phyloP scores from a whole-genome alignment of 1,284 basidiomycete species.

The Inonotus obliquus region DNA sequence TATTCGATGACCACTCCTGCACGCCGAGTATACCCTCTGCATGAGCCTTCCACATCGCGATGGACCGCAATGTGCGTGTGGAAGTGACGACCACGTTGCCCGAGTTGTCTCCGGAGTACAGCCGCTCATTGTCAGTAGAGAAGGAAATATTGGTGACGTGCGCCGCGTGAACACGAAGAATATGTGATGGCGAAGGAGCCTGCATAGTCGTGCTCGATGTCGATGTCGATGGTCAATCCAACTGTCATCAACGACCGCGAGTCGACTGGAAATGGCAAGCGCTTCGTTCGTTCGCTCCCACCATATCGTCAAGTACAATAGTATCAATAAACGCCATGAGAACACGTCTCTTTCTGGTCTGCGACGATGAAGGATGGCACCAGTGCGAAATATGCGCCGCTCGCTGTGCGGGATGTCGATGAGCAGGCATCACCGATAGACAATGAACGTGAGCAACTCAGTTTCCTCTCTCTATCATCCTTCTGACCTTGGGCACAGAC shows the following conservation, averaged over 20 bases:
- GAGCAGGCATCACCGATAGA: background rate
- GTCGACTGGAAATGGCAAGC: background rate
- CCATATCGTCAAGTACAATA: background rate
- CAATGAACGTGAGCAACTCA: background rate
- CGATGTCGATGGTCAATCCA: background rate
- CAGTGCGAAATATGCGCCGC: slow-evolving; percentile 2
- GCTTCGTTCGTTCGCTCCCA: background rate
- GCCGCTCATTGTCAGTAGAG: slow-evolving; percentile 64
- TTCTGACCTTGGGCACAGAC: background rate
- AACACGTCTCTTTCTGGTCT: background rate
- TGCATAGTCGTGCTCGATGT: slow-evolving; percentile 7
- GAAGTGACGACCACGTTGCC: slow-evolving; percentile 72
- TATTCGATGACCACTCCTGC: slow-evolving; percentile 58
- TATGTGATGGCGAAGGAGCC: slow-evolving; percentile 26
- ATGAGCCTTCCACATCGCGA: slow-evolving; percentile 77
- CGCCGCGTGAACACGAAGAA: slow-evolving; percentile 37
- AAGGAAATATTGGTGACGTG: slow-evolving; percentile 35
- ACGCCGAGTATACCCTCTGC: slow-evolving; percentile 69
- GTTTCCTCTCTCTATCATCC: background rate
- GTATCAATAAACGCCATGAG: background rate
- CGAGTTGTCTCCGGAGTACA: slow-evolving; percentile 78
- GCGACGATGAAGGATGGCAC: slow-evolving; percentile 1
- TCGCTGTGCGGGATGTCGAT: background rate
- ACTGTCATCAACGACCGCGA: background rate
- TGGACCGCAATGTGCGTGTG: slow-evolving; percentile 63